Conservation (phyloP, 2,329 filamentous ascomycete genomes). For the Pochonia chlamydosporia region DNA sequence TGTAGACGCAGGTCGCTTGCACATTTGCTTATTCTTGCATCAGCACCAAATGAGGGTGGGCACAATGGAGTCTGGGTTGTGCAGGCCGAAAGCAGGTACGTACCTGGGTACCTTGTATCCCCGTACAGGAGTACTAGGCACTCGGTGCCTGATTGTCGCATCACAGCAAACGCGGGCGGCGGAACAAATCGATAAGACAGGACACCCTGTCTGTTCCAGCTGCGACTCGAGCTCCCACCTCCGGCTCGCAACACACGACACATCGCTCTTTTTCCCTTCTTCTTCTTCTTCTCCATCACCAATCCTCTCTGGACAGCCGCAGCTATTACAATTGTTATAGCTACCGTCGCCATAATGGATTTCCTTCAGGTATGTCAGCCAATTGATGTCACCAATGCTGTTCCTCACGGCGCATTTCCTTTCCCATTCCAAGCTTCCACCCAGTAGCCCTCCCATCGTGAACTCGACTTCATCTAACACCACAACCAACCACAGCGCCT, state of each 20-base stretch:
- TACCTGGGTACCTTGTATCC: no score
- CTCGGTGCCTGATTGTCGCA: no score
- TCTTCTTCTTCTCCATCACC: not conserved
- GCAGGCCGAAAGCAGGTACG: no score
- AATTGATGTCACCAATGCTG: slow-evolving; percentile 11
- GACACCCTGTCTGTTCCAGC: slow-evolving; percentile 1
- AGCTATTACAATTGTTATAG: slow-evolving; percentile 4
- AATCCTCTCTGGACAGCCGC: not conserved
- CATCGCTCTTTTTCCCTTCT: not conserved
- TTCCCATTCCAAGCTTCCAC: not conserved
- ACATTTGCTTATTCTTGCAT: no score
- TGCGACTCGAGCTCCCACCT: not conserved
- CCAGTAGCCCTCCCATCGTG: not conserved
- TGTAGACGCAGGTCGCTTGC: no score
- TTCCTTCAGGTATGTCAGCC: not conserved
- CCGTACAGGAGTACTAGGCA: no score
- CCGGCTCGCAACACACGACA: not conserved
- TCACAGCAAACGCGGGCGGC: no score
- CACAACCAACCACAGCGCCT: slow-evolving; percentile 49
- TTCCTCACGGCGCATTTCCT: slow-evolving; percentile 2
- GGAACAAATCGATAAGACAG: slow-evolving; percentile 6
- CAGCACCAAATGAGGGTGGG: no score
- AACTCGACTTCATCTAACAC: not conserved
- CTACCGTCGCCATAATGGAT: slow-evolving; percentile 25
- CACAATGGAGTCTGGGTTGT: no score